phyloP scores from a whole-genome alignment of 2,329 filamentous ascomycete species.

The Pseudogymnoascus sp. region DNA sequence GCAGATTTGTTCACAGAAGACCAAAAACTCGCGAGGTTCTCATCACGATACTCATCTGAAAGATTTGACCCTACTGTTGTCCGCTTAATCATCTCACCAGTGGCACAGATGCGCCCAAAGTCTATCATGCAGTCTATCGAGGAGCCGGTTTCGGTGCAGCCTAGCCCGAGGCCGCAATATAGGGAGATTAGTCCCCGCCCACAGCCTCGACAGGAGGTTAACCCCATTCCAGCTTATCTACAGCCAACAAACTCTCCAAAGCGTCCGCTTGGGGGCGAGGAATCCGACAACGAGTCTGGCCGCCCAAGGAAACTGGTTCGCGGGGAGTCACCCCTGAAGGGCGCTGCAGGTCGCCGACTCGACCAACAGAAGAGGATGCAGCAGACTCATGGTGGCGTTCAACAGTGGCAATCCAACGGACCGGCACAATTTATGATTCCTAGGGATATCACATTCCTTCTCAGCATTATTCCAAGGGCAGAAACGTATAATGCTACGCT shows the following conservation, averaged over 20 bases:
- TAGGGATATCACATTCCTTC: constrained; percentile 50
- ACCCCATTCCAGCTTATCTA: constrained; percentile 25
- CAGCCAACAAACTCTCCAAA: constrained; percentile 29
- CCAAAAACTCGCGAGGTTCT: constrained; percentile 65
- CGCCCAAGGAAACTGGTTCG: constrained; percentile 80
- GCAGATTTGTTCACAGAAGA: constrained; percentile 87
- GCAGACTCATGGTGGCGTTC: constrained; percentile 37
- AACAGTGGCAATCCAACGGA: constrained; percentile 25
- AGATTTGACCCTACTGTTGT: constrained; percentile 75
- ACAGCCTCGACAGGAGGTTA: constrained; percentile 24
- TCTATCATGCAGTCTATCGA: constrained; percentile 48
- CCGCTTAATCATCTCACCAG: constrained; percentile 75
- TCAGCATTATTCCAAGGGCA: constrained; percentile 56
- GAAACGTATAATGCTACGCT: constrained; percentile 61
- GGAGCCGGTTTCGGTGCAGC: constrained; percentile 38
- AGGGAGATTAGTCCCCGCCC: constrained; percentile 24
- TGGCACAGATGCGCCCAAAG: constrained; percentile 65
- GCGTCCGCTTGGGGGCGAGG: constrained; percentile 44
- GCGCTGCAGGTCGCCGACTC: constrained; percentile 74
- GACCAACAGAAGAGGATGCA: constrained; percentile 58
- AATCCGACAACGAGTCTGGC: constrained; percentile 60
- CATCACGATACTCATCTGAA: constrained; percentile 62
- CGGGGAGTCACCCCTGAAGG: constrained; percentile 88
- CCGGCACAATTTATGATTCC: constrained; percentile 58
- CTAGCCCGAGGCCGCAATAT: constrained; percentile 30